Evolutionary conservation across 768 basidiomycete genomes (phyloP).

Genomic region (Dendrothele bispora): DNA sequence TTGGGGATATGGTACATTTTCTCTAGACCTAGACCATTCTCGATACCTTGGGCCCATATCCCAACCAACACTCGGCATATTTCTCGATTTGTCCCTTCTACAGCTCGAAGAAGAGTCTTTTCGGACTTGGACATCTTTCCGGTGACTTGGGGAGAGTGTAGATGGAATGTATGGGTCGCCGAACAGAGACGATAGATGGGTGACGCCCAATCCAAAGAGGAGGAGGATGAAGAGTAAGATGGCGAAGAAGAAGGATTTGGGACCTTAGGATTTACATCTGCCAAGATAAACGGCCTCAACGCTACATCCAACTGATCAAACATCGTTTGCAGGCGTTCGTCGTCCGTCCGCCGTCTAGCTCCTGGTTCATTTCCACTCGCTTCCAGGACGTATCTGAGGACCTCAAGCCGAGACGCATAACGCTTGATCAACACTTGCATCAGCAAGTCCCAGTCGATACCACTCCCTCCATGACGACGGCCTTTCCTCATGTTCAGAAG

Average conservation of each 20-base stretch:
- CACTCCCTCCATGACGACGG: slow-evolving; percentile 19
- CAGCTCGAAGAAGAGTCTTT: slow-evolving; percentile 24
- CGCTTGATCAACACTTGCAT: slow-evolving; percentile 38
- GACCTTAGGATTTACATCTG: slow-evolving; percentile 11
- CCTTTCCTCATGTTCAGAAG: slow-evolving; percentile 18
- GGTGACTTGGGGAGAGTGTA: slow-evolving; percentile 11
- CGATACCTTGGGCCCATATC: slow-evolving; percentile 47
- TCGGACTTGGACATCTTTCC: slow-evolving; percentile 28
- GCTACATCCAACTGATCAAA: slow-evolving; percentile 29
- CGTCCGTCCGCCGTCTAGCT: slow-evolving; percentile 2
- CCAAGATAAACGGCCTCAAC: slow-evolving; percentile 31
- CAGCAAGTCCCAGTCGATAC: slow-evolving; percentile 42
- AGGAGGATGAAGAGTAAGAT: neutral
- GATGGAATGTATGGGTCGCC: slow-evolving; percentile 28
- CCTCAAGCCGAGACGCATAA: slow-evolving; percentile 41
- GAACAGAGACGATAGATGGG: slow-evolving; percentile 33
- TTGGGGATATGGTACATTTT: neutral
- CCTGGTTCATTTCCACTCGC: slow-evolving; percentile 12
- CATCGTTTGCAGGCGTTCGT: slow-evolving; percentile 18
- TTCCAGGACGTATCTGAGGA: slow-evolving; percentile 33
- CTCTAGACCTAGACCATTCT: slow-evolving; percentile 20
- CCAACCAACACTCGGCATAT: slow-evolving; percentile 45
- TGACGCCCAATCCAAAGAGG: slow-evolving; percentile 31
- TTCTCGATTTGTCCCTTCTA: slow-evolving; percentile 38
- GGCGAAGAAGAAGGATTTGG: slow-evolving; percentile 7